phyloP scores from a whole-genome alignment of 257 asterid genomes.

The Orobanche coerulescens region DNA sequence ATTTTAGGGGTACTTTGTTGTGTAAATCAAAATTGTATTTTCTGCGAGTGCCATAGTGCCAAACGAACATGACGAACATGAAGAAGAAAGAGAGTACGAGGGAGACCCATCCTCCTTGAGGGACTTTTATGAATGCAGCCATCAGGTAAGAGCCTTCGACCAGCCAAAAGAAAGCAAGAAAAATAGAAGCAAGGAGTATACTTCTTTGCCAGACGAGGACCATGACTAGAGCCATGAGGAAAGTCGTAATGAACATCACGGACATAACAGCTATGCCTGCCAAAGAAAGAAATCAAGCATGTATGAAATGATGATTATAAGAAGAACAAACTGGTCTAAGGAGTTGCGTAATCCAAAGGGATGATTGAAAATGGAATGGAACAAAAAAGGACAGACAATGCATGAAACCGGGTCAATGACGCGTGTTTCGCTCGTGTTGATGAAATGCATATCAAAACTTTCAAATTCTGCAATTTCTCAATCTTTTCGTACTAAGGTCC shows the following conservation, averaged over 20 bases:
- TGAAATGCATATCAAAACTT: background rate
- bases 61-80: conserved; percentile 67
- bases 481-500: no score
- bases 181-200: conserved; percentile 36
- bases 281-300: conserved; percentile 14
- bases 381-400: background rate
- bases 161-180: conserved; percentile 64
- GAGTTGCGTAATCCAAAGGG: background rate
- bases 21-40: conserved; percentile 86
- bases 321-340: conserved; percentile 1
- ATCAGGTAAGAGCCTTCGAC: conserved; percentile 58
- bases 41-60: conserved; percentile 93
- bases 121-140: conserved; percentile 59
- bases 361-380: background rate
- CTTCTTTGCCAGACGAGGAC: conserved; percentile 77
- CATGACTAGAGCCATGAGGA: conserved; percentile 83
- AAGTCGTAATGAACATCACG: conserved; percentile 85
- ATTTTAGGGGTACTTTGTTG: conserved; percentile 81
- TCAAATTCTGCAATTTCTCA: background rate
- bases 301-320: background rate
- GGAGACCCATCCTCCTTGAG: conserved; percentile 96
- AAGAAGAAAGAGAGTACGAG: conserved; percentile 60
- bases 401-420: background rate
- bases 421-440: no score
- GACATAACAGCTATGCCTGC: conserved; percentile 96